Conservation (phyloP, 108 stramenopile genomes). For the Cyclotella baltica region DNA sequence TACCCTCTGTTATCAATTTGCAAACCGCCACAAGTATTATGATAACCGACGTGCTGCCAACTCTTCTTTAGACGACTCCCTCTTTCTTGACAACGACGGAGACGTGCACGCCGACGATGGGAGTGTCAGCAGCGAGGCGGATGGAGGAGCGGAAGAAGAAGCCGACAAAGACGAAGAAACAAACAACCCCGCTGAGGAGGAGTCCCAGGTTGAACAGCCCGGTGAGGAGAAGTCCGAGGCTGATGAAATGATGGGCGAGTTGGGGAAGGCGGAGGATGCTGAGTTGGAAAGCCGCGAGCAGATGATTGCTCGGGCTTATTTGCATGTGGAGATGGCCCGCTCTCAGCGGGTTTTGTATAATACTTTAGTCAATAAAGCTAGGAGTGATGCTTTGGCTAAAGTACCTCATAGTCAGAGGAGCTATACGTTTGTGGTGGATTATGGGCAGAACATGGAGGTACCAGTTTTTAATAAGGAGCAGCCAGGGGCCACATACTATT, state of each 20-base stretch:
- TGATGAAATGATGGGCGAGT: neutral
- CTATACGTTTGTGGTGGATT: slow-evolving; percentile 22
- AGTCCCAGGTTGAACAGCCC: neutral
- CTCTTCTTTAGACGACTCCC: neutral
- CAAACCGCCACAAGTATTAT: slow-evolving; percentile 26
- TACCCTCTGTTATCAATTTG: slow-evolving; percentile 14
- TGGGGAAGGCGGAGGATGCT: neutral
- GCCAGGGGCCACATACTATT: slow-evolving; percentile 31
- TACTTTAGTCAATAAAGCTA: neutral
- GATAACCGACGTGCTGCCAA: neutral
- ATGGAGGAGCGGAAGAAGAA: neutral
- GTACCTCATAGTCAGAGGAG: neutral
- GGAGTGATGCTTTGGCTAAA: neutral
- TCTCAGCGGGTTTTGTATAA: neutral
- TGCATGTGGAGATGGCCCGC: slow-evolving; percentile 8
- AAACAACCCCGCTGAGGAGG: neutral
- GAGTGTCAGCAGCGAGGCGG: neutral
- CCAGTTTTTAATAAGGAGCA: slow-evolving; percentile 29
- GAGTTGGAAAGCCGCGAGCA: slow-evolving; percentile 5
- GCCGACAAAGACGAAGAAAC: neutral
- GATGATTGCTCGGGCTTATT: slow-evolving; percentile 2
- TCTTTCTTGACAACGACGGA: neutral
- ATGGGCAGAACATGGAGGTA: slow-evolving; percentile 40
- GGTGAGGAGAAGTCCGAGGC: neutral
- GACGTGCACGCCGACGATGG: neutral